These are phyloP conservation scores for Vaccinium myrtillus DNA, from an alignment of 148 eudicot species.

Conservation along the genomic window DNA sequence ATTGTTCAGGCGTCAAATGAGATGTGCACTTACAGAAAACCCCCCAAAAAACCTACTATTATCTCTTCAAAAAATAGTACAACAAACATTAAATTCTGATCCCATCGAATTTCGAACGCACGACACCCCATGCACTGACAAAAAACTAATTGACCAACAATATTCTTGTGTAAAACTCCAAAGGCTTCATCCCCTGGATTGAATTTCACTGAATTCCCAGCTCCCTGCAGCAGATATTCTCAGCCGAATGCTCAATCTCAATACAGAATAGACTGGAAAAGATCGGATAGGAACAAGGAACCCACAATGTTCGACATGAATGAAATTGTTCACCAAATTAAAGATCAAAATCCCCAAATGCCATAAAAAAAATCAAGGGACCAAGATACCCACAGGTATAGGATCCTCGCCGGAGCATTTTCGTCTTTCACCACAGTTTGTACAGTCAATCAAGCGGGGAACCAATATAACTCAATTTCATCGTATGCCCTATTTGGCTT, in stretches of 20 bases:
- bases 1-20: background rate
- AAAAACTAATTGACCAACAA: background rate
- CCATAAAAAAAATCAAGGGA: background rate
- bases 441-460: background rate
- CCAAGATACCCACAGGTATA: background rate
- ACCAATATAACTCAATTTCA: slow-evolving; percentile 4
- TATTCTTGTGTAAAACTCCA: background rate
- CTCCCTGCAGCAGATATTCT: background rate
- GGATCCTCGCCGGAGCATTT: background rate
- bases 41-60: no score
- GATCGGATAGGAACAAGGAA: background rate
- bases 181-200: background rate
- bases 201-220: background rate
- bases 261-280: background rate
- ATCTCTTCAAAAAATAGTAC: background rate
- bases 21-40: no score
- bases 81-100: background rate
- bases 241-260: background rate
- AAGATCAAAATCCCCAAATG: background rate
- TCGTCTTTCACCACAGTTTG: background rate
- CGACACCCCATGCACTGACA: background rate
- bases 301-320: background rate
- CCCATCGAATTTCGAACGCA: background rate
- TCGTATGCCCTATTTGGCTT: background rate
- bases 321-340: background rate